phyloP scores from a whole-genome alignment of 139 green algal genomes.

The Desmodesmus armatus region DNA sequence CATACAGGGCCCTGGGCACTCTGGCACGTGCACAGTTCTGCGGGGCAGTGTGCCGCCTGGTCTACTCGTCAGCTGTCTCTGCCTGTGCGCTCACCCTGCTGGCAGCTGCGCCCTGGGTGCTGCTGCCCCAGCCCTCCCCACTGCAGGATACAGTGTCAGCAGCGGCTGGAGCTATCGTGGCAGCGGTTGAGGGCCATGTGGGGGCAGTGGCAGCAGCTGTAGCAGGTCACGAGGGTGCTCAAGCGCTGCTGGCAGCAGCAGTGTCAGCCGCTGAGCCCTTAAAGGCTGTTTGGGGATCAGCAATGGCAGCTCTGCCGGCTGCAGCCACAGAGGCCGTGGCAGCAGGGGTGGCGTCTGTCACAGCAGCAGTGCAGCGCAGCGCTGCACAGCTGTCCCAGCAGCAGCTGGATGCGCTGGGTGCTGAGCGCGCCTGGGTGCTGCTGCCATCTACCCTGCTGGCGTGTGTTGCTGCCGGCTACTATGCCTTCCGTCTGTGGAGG shows the following conservation, averaged over 20 bases:
- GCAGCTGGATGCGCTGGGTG: background rate
- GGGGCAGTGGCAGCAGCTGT: background rate
- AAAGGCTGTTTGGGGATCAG: too few species aligned
- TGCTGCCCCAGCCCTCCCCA: slow-evolving; percentile 39
- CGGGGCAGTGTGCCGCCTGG: slow-evolving; percentile 48
- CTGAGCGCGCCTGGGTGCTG: slow-evolving; percentile 55
- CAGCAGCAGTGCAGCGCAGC: background rate
- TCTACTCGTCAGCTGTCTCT: slow-evolving; percentile 55
- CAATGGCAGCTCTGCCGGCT: too few species aligned
- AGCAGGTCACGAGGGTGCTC: too few species aligned
- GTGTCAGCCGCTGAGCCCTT: background rate
- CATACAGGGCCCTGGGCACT: background rate
- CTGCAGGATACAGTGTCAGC: slow-evolving; percentile 29
- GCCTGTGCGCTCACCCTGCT: slow-evolving; percentile 52
- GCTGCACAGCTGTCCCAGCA: background rate
- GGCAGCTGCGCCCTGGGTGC: slow-evolving; percentile 24
- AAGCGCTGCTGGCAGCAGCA: background rate
- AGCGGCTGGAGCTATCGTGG: background rate
- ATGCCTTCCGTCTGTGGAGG: slow-evolving; percentile 79
- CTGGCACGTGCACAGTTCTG: background rate
- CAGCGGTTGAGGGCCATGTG: background rate
- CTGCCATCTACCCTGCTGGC: slow-evolving; percentile 21
- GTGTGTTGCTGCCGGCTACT: slow-evolving; percentile 71
- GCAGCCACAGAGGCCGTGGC: too few species aligned
- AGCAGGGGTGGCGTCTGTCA: background rate